Evolutionary conservation across 495 filamentous ascomycete genomes (phyloP), one percentile per base, ranked within the genome.

Genomic region (Recurvomyces mirabilis): DNA sequence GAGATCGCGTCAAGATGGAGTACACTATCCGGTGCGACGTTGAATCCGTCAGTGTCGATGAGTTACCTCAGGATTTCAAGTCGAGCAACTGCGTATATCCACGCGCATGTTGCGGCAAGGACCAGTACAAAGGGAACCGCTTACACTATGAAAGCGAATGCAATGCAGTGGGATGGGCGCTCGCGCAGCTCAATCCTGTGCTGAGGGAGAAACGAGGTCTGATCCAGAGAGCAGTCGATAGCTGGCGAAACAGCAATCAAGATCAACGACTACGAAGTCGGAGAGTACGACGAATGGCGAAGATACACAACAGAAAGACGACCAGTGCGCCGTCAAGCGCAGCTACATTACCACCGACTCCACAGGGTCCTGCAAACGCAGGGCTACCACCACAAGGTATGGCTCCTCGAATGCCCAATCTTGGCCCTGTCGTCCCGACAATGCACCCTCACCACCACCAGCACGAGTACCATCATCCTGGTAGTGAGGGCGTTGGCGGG

Each of bases 11-110:
- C 51, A 98, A 98, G 75, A 94, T 95, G 87, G 91, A 94, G 61
- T 98, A 98, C 63, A 94, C 87, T 0, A 98, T 98, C 58, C 81
- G 91, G 25, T 98, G 91, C 58, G 91, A 98, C 55, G 91, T 96
- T 18, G 91, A 95, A 65, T 94, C 88, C 1, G 87, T 98, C 33
- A 87, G 86, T 59, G 84, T 89, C 38, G 87, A 95, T 38, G 78
- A 73, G 32, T 75, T 98, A 22, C 73, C 73, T 48, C 69, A 73
- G 52, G 87, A 95, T 39, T 96, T 96, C 76, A 94, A 93, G 68
- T 84, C 81, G 5, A 88, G 93, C 59, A 98, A 98, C 66, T 96
- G 93, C 64, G 91, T 98, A 10, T 98, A 98, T 55, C 91, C 91
- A 0, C 72, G 93, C 35, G 91, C 91, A 6, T 95, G 89, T 68